Base-by-base conservation (phyloP, 2,329 filamentous ascomycete genomes). In the Aspergillus niger region DNA sequence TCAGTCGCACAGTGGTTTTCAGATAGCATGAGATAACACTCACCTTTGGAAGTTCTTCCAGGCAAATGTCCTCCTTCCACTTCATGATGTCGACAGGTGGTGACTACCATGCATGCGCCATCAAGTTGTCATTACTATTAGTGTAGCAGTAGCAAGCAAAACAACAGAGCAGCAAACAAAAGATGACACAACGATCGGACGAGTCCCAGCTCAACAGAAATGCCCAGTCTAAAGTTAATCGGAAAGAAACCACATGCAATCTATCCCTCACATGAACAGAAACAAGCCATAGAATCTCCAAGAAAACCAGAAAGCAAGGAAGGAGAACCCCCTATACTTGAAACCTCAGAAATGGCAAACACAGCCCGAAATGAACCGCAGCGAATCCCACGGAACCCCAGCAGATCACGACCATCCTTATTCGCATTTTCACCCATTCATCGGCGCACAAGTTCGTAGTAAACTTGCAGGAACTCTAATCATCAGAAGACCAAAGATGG, bases 51-150 rank as follows among this genome's bases (percentile, higher is more conserved):
- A 58, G 8, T 11, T 28, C 36, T 8, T 58, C 36, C 49, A 58
- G 20, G 8, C 26, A 50, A 5, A 58, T 58, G 24, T 53, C 56
- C 30, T 58, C 48, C 36, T 58, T 58, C 39, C 47, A 58, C 56
- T 58, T 58, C 56, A 58, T 58, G 30, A 24, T 58, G 48, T 24
- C 26, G 41, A 41, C 26, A 2, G 15, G 5, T 17, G 11, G n/a
- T 30, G 22, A n/a, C 8, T 32, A 22, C 13, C 28, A 10, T n/a
- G 10, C 26, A 41, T n/a, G 4, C 20, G 13, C 43, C 39, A 44
- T 22, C 39, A 43, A 22, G 52, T n/a, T 15, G 13, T 28, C 38
- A 49, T 26, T 36, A 36, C 32, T 36, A 36, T 36, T 36, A 36
- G 32, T 36, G 11, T 15, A 36, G 11, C 26, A 13, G 32, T 36